Evolutionary conservation across 1,284 basidiomycete species (phyloP).

Genomic region (Entoloma clypeatum): DNA sequence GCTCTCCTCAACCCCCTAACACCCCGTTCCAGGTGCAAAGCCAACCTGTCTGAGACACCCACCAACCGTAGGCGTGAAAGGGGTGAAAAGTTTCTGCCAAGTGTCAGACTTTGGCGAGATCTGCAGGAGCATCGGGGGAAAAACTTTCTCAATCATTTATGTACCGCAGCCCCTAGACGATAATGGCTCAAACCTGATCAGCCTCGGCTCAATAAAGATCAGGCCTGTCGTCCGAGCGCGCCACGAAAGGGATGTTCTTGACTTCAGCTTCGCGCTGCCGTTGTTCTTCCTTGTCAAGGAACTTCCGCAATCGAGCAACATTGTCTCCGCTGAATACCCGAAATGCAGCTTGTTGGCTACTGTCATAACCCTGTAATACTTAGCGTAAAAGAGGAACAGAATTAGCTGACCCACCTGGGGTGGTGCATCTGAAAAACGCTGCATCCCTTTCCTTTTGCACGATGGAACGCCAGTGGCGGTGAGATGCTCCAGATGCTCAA

Average conservation of each 20-base stretch:
- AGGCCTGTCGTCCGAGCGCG: constrained; percentile 57
- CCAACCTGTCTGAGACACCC: too few relatives aligned
- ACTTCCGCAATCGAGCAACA: constrained; percentile 59
- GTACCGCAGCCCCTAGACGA: neutral
- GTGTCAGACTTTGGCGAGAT: too few relatives aligned
- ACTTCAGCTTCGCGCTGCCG: constrained; percentile 54
- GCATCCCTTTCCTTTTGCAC: constrained; percentile 69
- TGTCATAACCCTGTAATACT: constrained; percentile 40
- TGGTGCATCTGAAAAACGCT: constrained; percentile 75
- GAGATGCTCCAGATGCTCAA: constrained; percentile 69
- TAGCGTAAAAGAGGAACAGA: constrained; percentile 16
- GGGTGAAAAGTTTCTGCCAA: too few relatives aligned
- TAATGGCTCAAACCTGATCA: too few relatives aligned
- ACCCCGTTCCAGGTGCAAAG: too few relatives aligned
- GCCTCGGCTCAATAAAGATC: constrained; percentile 61
- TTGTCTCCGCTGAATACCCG: constrained; percentile 81
- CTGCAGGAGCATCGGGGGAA: too few relatives aligned
- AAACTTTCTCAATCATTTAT: too few relatives aligned
- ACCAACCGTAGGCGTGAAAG: too few relatives aligned
- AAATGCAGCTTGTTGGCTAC: constrained; percentile 69
- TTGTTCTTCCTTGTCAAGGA: constrained; percentile 61
- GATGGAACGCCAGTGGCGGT: constrained; percentile 81
- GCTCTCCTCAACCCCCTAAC: too few relatives aligned
- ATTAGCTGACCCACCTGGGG: constrained; percentile 58
- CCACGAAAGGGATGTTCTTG: constrained; percentile 52